Base-by-base conservation (phyloP, 2,329 filamentous ascomycete genomes). In the Xylariaceae sp. region DNA sequence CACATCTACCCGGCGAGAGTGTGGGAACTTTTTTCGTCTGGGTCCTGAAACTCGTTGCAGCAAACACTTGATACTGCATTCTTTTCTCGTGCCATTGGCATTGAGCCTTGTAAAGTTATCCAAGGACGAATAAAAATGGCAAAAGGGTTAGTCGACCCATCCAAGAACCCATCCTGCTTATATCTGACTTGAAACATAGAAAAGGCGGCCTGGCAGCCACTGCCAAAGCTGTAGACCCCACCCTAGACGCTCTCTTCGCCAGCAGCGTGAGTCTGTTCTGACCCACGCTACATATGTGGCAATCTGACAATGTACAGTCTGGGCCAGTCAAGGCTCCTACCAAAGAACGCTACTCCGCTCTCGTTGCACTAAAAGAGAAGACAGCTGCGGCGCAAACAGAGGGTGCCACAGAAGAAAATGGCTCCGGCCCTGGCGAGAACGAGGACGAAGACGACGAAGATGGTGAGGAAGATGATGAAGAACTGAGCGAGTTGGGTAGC, bases 181-280 rank as follows among this genome's bases (percentile, higher is more conserved):
- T 18, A 14, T 39, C 47, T 63, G 49, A 62, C 46, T 35, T 14
- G 7, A 14, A n/a, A 41, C 44, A 18, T 54, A 76, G 72, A 56
- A 69, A 68, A 63, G 60, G 64, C 41, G 59, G 61, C 49, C 59
- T 81, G 52, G 57, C 67, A 45, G 74, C 72, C 54, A 69, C 75
- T 33, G 69, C 72, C 49, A 80, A 80, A 66, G 75, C 76, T 52
- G 74, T 90, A 52, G 86, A 90, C 73, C 85, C 86, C 66, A 72
- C 76, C 48, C 74, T 90, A 58, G 77, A 84, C 62, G 83, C 85
- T 53, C 76, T 90, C 36, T 90, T 90, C 70, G 78, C 84, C 49
- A 74, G 77, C 49, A 90, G 87, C 74, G 86, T 89, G 78, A 72
- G 84, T 78, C 19, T 2, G 12, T 54, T 15, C 48, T 19, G 22